Percentiles rank a stretch among this genome's conserved stretches.
Conservation (phyloP, 805 yeast species). For the Grigorovia jiainica region DNA sequence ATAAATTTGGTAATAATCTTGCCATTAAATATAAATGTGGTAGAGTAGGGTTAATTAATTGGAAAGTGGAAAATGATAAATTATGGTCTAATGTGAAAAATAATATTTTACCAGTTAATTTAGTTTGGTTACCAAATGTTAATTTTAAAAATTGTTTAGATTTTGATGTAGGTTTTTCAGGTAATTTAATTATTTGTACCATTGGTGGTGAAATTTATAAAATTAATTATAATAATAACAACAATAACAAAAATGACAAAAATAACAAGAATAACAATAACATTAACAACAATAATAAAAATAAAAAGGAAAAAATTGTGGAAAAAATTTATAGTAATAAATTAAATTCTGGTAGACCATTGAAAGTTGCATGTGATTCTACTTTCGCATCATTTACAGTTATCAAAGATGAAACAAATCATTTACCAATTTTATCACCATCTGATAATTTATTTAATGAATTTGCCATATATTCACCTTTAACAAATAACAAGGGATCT, state of each 20-base stretch:
- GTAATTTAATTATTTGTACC: constrained; percentile 60
- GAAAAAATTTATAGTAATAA: constrained; percentile 27
- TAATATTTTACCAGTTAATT: constrained; percentile 36
- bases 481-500: constrained; percentile 10
- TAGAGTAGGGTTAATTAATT: constrained; percentile 34
- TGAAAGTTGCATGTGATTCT: constrained; percentile 56
- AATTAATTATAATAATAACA: constrained; percentile 4
- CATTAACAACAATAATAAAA: too few species aligned
- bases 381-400: constrained; percentile 58
- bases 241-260: too few species aligned
- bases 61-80: constrained; percentile 12
- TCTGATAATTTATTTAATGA: constrained; percentile 42
- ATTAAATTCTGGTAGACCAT: constrained; percentile 26
- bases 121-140: constrained; percentile 53
- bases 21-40: constrained; percentile 53
- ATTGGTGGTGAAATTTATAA: constrained; percentile 58
- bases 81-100: constrained; percentile 30
- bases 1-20: constrained; percentile 33
- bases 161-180: constrained; percentile 58
- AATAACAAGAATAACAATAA: too few species aligned
- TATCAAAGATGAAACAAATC: constrained; percentile 51
- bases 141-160: constrained; percentile 43
- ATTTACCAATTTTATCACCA: constrained; percentile 45
- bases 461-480: constrained; percentile 45
- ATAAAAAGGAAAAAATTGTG: too few species aligned